A percentile compares a stretch with the other conserved stretches of the same genome.
Conservation (phyloP, 2,329 filamentous ascomycete species). For the Bipolaris cookei region DNA sequence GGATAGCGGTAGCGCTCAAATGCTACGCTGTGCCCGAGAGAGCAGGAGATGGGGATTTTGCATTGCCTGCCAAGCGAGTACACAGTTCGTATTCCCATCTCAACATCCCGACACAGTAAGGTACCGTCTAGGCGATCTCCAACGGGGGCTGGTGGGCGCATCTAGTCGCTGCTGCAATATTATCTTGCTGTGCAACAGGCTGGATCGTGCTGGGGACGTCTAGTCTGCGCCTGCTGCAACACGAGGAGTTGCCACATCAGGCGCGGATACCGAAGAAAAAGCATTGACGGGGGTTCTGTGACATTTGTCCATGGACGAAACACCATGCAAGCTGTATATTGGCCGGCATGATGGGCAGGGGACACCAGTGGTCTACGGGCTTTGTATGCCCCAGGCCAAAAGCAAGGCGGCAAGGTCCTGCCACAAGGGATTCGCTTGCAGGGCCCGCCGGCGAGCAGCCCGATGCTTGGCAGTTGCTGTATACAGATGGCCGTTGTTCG, state of each 20-base stretch:
- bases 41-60: constrained; percentile 10
- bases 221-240: not conserved
- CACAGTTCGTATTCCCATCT: not conserved
- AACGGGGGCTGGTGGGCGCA: not conserved
- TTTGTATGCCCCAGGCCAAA: constrained; percentile 8
- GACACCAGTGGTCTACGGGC: not conserved
- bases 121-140: not conserved
- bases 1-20: not conserved
- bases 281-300: not conserved
- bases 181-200: not conserved
- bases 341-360: constrained; percentile 3
- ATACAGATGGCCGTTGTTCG: constrained; percentile 2
- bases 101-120: not conserved
- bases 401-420: constrained; percentile 12
- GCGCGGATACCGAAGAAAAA: constrained; percentile 13
- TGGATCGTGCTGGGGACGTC: not conserved
- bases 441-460: constrained; percentile 5
- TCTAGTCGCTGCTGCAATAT: not conserved
- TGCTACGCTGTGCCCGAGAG: constrained; percentile 11
- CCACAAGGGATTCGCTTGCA: constrained; percentile 8
- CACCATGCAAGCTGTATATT: constrained; percentile 9
- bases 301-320: constrained; percentile 7
- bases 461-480: constrained; percentile 2
- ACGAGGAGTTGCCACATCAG: constrained; percentile 5
- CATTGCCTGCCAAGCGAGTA: constrained; percentile 4